Conservation (phyloP, 176 grass and related monocot species). For the Eleusine coracana region DNA sequence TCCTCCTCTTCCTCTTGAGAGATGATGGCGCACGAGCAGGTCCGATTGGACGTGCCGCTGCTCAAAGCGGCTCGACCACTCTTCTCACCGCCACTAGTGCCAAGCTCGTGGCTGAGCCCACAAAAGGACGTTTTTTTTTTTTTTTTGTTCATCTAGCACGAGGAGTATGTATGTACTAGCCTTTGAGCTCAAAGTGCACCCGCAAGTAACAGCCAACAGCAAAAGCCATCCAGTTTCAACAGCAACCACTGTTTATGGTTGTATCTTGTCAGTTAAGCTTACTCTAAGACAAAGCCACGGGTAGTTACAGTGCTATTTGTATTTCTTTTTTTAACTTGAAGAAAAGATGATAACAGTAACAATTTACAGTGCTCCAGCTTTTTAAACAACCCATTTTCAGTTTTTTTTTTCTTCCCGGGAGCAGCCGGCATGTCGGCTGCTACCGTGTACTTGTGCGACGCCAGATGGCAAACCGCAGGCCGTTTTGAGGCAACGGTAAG, state of each 20-base stretch:
- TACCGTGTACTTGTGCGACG: background rate
- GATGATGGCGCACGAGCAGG: background rate
- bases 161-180: background rate
- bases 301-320: no score
- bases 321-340: no score
- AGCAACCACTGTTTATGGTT: background rate
- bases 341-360: no score
- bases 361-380: background rate
- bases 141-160: no score
- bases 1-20: background rate
- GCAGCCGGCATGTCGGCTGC: conserved; percentile 15
- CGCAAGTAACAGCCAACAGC: background rate
- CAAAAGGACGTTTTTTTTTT: background rate
- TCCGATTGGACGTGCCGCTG: background rate
- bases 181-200: background rate
- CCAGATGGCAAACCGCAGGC: background rate
- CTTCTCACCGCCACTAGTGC: background rate
- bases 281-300: background rate
- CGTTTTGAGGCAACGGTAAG: background rate
- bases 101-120: background rate
- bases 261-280: background rate
- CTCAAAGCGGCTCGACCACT: background rate
- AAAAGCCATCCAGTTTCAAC: background rate
- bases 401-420: background rate
- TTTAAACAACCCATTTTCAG: background rate